Conservation (phyloP, 305 asterid species). For the Rubia balearica region DNA sequence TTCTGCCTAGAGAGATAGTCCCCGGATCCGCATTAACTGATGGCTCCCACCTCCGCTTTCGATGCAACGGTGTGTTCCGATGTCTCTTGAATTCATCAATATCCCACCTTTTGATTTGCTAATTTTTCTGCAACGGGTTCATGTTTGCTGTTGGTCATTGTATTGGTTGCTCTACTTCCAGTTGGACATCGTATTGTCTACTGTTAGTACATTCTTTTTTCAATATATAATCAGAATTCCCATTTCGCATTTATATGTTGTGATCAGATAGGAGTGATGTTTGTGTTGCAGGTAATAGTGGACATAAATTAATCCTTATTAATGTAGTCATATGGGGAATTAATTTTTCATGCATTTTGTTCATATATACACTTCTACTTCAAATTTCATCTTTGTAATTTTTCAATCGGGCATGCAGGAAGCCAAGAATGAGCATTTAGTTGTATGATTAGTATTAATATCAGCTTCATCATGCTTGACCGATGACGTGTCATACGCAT, state of each 20-base stretch:
- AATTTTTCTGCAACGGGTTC: not conserved
- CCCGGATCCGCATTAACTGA: conserved; percentile 69
- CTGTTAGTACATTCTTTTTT: conserved; percentile 37
- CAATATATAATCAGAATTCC: not conserved
- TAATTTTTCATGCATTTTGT: too few species aligned
- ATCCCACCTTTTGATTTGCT: not conserved
- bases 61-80: conserved; percentile 56
- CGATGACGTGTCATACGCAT: not conserved
- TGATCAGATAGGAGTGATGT: not conserved
- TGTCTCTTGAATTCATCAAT: not conserved
- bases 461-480: not conserved
- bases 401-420: too few species aligned
- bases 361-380: too few species aligned
- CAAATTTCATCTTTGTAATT: too few species aligned
- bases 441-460: not conserved
- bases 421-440: not conserved
- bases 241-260: not conserved
- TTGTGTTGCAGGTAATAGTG: conserved; percentile 69
- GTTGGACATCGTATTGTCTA: conserved; percentile 56
- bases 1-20: conserved; percentile 65
- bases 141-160: conserved; percentile 54
- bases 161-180: conserved; percentile 56
- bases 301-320: conserved; percentile 21
- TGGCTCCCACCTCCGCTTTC: conserved; percentile 72
- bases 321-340: too few species aligned